Evolutionary conservation across 805 yeast species (phyloP).

Genomic region (Candida incommunis): DNA sequence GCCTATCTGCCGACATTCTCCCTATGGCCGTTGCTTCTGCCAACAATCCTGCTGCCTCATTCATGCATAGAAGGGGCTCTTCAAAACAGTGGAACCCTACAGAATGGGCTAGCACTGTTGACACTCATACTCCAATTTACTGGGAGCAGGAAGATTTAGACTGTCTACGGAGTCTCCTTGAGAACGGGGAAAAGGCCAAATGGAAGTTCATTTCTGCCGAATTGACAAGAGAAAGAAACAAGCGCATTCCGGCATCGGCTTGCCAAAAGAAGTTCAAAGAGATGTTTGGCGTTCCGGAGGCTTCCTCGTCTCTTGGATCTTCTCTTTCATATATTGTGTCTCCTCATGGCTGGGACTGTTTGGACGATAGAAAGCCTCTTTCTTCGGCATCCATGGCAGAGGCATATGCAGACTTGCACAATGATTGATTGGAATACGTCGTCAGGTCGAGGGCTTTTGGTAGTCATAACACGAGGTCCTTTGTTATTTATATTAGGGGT

Average conservation of each 20-base stretch:
- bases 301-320: conserved; percentile 32
- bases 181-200: conserved; percentile 40
- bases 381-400: conserved; percentile 1
- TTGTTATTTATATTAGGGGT: too few relatives aligned
- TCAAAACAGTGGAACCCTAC: background rate
- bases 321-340: conserved; percentile 38
- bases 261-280: conserved; percentile 42
- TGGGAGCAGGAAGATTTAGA: conserved; percentile 27
- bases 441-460: too few relatives aligned
- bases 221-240: conserved; percentile 18
- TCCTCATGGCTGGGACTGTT: conserved; percentile 32
- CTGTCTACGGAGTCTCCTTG: conserved; percentile 32
- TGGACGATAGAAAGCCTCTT: conserved; percentile 14
- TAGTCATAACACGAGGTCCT: too few relatives aligned
- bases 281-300: conserved; percentile 40
- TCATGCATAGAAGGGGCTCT: background rate
- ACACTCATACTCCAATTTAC: background rate
- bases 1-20: background rate
- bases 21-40: background rate
- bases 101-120: background rate
- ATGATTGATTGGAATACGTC: too few relatives aligned
- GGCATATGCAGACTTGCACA: conserved; percentile 1
- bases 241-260: conserved; percentile 36
- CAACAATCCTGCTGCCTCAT: background rate
- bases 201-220: conserved; percentile 42